Evolutionary conservation across 1,284 basidiomycete species (phyloP).

Genomic region (Ganoderma leucocontextum): DNA sequence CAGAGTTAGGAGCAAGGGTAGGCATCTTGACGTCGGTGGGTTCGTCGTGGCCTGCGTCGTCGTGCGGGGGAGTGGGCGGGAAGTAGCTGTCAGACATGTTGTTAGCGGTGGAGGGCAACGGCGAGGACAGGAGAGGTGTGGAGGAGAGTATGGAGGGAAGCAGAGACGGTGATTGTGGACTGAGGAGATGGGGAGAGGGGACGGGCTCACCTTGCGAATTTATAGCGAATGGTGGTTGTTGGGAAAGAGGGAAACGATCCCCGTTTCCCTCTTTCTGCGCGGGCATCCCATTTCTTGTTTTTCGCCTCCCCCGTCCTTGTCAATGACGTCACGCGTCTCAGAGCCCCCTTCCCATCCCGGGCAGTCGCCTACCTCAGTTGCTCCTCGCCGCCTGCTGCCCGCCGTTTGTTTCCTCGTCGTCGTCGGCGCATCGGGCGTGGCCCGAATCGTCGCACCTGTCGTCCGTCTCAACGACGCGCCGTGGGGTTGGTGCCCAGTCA

Average conservation of each 20-base stretch:
- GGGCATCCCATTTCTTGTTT: slow-evolving; percentile 11
- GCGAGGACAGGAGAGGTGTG: not conserved
- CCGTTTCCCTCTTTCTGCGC: slow-evolving; percentile 10
- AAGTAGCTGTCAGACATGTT: slow-evolving; percentile 34
- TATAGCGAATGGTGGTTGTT: slow-evolving; percentile 28
- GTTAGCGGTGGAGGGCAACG: slow-evolving; percentile 3
- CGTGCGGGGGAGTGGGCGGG: slow-evolving; percentile 35
- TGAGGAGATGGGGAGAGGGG: slow-evolving; percentile 10
- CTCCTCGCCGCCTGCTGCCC: not conserved
- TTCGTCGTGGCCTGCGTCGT: slow-evolving; percentile 24
- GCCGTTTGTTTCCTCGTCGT: not conserved
- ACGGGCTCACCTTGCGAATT: slow-evolving; percentile 12
- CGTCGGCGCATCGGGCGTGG: not conserved
- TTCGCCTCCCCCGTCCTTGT: slow-evolving; percentile 13
- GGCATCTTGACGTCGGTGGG: slow-evolving; percentile 20
- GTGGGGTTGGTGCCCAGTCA: slow-evolving; percentile 5
- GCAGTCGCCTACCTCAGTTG: slow-evolving; percentile 23
- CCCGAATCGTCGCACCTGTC: not conserved
- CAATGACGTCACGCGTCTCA: slow-evolving; percentile 34
- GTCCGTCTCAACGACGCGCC: slow-evolving; percentile 2
- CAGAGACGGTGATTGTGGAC: not conserved
- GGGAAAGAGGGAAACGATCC: slow-evolving; percentile 18
- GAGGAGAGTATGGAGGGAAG: not conserved
- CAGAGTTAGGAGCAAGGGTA: slow-evolving; percentile 33
- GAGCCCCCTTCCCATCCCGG: slow-evolving; percentile 16